Evolutionary conservation across 2,329 filamentous ascomycete species (phyloP), one percentile per base, ranked within the genome.

Genomic region (Aureobasidium leucospermi): DNA sequence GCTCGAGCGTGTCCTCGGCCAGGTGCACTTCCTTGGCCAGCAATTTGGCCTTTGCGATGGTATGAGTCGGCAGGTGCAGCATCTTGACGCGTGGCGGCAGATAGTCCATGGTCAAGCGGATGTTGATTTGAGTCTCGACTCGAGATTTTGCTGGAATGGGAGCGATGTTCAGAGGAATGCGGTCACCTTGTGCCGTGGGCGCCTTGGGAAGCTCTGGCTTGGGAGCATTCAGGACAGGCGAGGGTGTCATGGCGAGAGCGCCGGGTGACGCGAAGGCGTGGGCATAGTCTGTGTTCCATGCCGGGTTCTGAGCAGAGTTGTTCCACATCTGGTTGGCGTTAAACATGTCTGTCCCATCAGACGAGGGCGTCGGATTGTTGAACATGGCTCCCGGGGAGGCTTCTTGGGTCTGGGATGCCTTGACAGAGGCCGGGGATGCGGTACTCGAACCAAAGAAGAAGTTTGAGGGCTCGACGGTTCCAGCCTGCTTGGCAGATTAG

Each of bases 71-170:
- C 15, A 99, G 81, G 68, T 95, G 91, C 53, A 97, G 77, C 70
- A 87, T 90, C 64, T 87, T 89, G 60, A 92, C 84, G 10, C 88
- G 87, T 0, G 80, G 76, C 1, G 92, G 91, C 48, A 96, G 77
- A 19, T 88, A 85, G 60, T 85, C 86, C 41, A 97, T 74, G 0
- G 86, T 88, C 73, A 97, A 81, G 67, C 87, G 87, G 65, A 96
- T 90, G 8, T 89, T 89, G 66, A 97, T 96, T 70, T 97, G 94
- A 0, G 94, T 97, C 76, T 99, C 94, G 16, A 97, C 94, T 23
- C 94, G 86, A 15, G 92, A 96, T 74, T 96, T 97, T 60, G 71
- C 66, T 8, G 69, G 68, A 31, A 73, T 72, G 8, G 71, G 70
- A 29, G 69, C 70, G 52, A 73, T 72, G 59, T 73, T 68, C 34